These are phyloP conservation scores for Suhomyces sp. DNA, from an alignment of 805 yeast genomes.

Conservation along the genomic window DNA sequence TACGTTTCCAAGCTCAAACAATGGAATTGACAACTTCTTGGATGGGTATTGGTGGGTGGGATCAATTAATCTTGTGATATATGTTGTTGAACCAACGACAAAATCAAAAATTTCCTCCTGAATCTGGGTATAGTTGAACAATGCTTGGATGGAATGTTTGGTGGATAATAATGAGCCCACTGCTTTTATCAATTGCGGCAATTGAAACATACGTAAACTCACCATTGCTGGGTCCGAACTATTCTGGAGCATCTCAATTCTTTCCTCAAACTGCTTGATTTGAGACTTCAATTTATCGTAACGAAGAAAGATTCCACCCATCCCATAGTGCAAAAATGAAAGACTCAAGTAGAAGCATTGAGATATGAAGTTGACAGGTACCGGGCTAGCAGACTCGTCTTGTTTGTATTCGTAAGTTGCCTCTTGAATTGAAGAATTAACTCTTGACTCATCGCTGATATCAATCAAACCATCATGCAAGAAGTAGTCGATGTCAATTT, in stretches of 20 bases:
- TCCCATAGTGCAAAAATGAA: conserved; percentile 82
- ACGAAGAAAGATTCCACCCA: conserved; percentile 67
- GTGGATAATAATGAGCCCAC: conserved; percentile 37
- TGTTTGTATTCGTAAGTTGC: conserved; percentile 54
- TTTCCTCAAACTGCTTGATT: conserved; percentile 48
- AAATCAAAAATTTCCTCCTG: conserved; percentile 74
- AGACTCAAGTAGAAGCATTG: conserved; percentile 81
- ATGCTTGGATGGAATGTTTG: conserved; percentile 59
- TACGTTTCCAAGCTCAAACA: conserved; percentile 55
- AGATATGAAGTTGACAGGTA: conserved; percentile 68
- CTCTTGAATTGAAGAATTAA: conserved; percentile 71
- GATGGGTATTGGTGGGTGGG: conserved; percentile 65
- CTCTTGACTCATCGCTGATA: conserved; percentile 75
- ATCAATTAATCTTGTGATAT: conserved; percentile 68
- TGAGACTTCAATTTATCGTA: conserved; percentile 53
- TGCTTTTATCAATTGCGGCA: conserved; percentile 46
- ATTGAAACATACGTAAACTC: conserved; percentile 32
- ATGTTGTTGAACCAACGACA: conserved; percentile 70
- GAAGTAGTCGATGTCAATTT: conserved; percentile 72
- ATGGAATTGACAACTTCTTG: conserved; percentile 47
- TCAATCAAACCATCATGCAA: conserved; percentile 51
- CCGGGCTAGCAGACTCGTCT: conserved; percentile 32
- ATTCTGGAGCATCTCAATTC: conserved; percentile 45
- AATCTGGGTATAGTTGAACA: conserved; percentile 53
- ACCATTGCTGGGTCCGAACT: conserved; percentile 26